Conservation (phyloP, 2,329 filamentous ascomycete species). For the Colletotrichum ledebouriae region DNA sequence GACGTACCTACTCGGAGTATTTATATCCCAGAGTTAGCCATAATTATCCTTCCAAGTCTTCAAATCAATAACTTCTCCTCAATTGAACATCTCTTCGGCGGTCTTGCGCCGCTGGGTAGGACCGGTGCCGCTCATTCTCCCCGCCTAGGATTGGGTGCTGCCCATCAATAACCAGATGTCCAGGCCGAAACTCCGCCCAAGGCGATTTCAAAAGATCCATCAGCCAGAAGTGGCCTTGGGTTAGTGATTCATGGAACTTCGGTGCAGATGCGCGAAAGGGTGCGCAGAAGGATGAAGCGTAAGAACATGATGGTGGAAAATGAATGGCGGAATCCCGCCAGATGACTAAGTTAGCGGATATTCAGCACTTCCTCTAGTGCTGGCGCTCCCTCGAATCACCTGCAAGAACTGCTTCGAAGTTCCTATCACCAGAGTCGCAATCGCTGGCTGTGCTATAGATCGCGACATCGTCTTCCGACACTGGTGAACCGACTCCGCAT, state of each 20-base stretch:
- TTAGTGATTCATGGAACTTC: too few species aligned
- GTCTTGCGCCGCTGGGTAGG: neutral
- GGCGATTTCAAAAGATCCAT: too few species aligned
- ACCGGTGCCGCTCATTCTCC: too few species aligned
- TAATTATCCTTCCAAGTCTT: too few species aligned
- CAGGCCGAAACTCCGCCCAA: too few species aligned
- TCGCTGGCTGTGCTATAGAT: neutral
- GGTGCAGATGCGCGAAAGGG: neutral
- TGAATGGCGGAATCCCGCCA: constrained; percentile 38
- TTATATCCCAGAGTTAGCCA: neutral
- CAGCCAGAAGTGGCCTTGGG: too few species aligned
- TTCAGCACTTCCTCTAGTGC: neutral
- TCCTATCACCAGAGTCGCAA: neutral
- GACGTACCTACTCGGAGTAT: neutral
- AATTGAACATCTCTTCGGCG: neutral
- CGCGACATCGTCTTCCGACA: neutral
- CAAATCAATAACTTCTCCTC: neutral
- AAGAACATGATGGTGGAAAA: constrained; percentile 13
- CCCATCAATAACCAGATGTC: too few species aligned
- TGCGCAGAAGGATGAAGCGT: neutral
- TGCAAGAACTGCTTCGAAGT: too few species aligned
- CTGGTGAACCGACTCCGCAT: neutral
- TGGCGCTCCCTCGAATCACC: neutral
- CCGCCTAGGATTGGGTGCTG: too few species aligned
- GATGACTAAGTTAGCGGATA: constrained; percentile 16